Evolutionary conservation across 169 alveolate species (phyloP), one percentile per base, ranked within the genome.

Genomic region (Plasmodium gonderi): DNA sequence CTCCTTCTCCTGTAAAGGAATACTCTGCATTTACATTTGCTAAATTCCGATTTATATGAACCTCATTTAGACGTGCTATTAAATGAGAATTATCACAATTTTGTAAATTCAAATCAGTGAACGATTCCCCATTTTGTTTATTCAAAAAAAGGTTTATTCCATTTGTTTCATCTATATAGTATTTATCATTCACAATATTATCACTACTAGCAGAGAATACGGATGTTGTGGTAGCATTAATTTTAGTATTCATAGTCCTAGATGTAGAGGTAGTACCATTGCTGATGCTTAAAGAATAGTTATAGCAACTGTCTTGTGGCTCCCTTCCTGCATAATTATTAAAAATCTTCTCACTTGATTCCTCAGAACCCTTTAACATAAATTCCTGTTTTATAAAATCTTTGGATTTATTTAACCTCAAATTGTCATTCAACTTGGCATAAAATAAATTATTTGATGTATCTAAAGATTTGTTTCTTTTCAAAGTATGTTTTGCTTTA

Each of bases 401-500:
- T n/a, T 65, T 31, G 33, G 49, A n/a, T 29, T 75, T 87, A 51
- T 65, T 87, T 40, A 45, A 64, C 47, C 79, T 78, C 38, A 87
- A 31, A 33, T 36, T 87, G 67, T 51, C 69, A 12, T 14, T 87
- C 65, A 87, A 75, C 51, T 76, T 75, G 26, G 54, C 7, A 75
- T 87, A 75, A 23, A 38, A 87, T 38, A 51, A 31, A 54, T 75
- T 87, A 26, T 49, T 40, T 67, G 65, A 14, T 3, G 65, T 75
- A 40, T 75, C 87, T 67, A 75, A 5, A 14, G 11, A 38, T 75
- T 87, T 87, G 5, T 29, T 11, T 54, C 45, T 87, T 33, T 75
- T 87, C 29, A 51, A 6, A 51, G 80, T 26, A 17, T 20, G 14
- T 51, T 60, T 87, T 33, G 31, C n/a, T 87, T 87, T 75, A 26